Conservation (phyloP, 441 rosid genomes). For the Gossypium aridum region DNA sequence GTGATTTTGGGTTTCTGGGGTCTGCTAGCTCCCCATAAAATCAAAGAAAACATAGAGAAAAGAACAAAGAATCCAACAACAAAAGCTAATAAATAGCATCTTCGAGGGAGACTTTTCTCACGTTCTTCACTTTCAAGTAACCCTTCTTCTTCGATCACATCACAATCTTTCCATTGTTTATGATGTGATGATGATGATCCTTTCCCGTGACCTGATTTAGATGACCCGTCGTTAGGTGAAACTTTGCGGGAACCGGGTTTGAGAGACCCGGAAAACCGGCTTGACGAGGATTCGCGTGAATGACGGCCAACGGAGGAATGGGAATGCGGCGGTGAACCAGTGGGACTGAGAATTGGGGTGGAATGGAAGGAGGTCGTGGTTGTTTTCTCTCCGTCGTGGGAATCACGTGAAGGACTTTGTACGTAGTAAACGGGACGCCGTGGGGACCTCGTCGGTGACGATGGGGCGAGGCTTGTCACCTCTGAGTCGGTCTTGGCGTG, state of each 20-base stretch:
- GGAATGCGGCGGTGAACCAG: slow-evolving; percentile 92
- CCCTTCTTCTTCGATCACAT: slow-evolving; percentile 86
- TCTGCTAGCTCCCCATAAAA: slow-evolving; percentile 78
- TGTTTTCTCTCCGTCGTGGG: slow-evolving; percentile 95
- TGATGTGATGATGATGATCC: slow-evolving; percentile 20
- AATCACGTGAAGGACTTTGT: slow-evolving; percentile 89
- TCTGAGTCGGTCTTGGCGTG: slow-evolving; percentile 93
- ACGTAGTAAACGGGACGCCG: slow-evolving; percentile 89
- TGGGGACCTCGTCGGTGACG: slow-evolving; percentile 84
- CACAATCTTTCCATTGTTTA: slow-evolving; percentile 67
- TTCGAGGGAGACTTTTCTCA: slow-evolving; percentile 54
- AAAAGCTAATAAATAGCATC: slow-evolving; percentile 71
- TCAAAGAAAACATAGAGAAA: slow-evolving; percentile 72
- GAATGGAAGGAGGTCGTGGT: slow-evolving; percentile 86
- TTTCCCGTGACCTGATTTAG: slow-evolving; percentile 40
- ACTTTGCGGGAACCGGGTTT: slow-evolving; percentile 88
- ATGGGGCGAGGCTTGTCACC: slow-evolving; percentile 81
- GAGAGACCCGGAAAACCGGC: slow-evolving; percentile 72
- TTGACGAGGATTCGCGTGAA: slow-evolving; percentile 87
- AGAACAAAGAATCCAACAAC: slow-evolving; percentile 65
- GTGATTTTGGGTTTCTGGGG: slow-evolving; percentile 84
- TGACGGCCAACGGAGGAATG: slow-evolving; percentile 85
- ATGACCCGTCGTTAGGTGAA: slow-evolving; percentile 52
- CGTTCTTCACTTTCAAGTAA: slow-evolving; percentile 71
- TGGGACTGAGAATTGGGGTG: slow-evolving; percentile 80